Conservation (phyloP, 768 basidiomycete genomes). For the Xerocomellus chrysenteron region DNA sequence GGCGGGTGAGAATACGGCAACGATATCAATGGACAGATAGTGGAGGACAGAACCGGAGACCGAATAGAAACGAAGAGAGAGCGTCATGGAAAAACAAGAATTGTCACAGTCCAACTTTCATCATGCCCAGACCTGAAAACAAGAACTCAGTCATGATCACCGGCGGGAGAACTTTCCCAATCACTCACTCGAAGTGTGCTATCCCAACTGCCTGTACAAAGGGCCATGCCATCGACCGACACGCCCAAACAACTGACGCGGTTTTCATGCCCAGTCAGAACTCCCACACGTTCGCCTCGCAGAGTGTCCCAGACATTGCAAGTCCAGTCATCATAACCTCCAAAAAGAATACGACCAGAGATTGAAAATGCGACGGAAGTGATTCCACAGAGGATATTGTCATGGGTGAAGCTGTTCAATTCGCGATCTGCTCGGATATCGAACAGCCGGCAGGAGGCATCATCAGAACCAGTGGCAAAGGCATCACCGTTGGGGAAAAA, state of each 20-base stretch:
- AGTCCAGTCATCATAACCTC: constrained; percentile 99
- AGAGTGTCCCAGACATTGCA: constrained; percentile 99
- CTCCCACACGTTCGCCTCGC: constrained; percentile 97
- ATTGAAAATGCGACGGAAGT: constrained; percentile 99
- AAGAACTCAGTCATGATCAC: constrained; percentile 10
- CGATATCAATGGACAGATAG: constrained; percentile 49
- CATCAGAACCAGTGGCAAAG: constrained; percentile 97
- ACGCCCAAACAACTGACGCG: constrained; percentile 96
- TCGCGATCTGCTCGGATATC: constrained; percentile 98
- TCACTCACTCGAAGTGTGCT: constrained; percentile 85
- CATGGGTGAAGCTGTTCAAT: constrained; percentile 94
- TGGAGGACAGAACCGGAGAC: constrained; percentile 17
- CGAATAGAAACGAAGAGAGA: constrained; percentile 26
- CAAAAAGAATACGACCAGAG: constrained; percentile 95
- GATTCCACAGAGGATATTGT: constrained; percentile 98
- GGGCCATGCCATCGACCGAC: constrained; percentile 94
- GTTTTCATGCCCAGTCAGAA: constrained; percentile 97
- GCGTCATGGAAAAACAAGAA: constrained; percentile 26
- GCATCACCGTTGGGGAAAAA: constrained; percentile 99
- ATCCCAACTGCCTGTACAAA: constrained; percentile 99
- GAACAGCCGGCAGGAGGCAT: constrained; percentile 96
- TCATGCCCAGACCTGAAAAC: constrained; percentile 80
- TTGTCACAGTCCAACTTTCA: constrained; percentile 25
- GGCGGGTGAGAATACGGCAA: constrained; percentile 55
- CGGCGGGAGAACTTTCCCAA: background rate